Percentiles rank a stretch among this genome's conserved stretches.
Conservation (phyloP, 768 basidiomycete species). For the Tylopilus plumbeoviolaceoides region DNA sequence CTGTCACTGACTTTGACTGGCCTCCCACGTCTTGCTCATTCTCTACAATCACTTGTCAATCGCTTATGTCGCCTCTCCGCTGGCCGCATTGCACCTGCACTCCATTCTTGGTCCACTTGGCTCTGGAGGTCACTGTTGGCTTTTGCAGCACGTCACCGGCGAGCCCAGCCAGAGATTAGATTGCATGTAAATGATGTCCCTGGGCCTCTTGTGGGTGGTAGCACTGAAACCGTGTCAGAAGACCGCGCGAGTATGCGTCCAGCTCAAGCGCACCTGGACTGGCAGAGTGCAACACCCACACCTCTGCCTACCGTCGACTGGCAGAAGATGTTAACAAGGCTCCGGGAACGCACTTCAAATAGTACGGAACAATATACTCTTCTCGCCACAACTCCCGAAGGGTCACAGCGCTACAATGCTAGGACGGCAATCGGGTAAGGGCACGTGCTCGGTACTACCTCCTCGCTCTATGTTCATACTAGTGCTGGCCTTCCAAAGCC, state of each 20-base stretch:
- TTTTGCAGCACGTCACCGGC: neutral
- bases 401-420: constrained; percentile 9
- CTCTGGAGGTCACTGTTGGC: constrained; percentile 4
- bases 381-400: constrained; percentile 7
- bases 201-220: neutral
- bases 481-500: neutral
- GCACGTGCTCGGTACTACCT: no score
- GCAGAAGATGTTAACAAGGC: neutral
- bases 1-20: neutral
- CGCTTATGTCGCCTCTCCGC: neutral
- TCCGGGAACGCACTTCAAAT: neutral
- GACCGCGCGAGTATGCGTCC: neutral
- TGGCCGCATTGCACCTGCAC: neutral
- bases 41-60: constrained; percentile 3
- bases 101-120: constrained; percentile 1
- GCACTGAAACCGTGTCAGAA: neutral
- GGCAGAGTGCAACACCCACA: constrained; percentile 1
- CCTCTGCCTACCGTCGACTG: neutral
- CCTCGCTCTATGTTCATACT: neutral
- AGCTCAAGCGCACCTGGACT: neutral
- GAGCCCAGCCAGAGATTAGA: neutral
- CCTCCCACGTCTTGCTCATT: neutral
- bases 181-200: neutral
- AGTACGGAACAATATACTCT: no score
- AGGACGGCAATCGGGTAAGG: constrained; percentile 1